A percentile compares a stretch with the other conserved stretches of the same genome.
Conservation (phyloP, 192 early-diverging fungal species). For the Coemansia sp. region DNA sequence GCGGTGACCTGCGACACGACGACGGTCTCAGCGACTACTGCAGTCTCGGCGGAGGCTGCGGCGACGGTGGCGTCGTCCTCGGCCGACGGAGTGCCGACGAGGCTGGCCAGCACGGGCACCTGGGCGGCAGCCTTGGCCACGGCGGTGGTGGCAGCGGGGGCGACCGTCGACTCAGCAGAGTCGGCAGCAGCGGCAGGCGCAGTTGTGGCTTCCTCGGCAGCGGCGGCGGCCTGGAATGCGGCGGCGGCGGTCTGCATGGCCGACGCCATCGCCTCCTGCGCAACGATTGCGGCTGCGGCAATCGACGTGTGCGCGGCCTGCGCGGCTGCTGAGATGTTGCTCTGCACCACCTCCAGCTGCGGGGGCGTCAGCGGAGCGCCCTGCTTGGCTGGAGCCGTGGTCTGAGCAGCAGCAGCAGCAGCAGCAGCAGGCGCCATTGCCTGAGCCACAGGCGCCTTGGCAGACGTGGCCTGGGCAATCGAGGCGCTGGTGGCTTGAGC, state of each 20-base stretch:
- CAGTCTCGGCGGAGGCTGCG: neutral
- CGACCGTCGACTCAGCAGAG: neutral
- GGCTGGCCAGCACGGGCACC: neutral
- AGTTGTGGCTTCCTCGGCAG: neutral
- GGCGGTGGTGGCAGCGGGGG: neutral
- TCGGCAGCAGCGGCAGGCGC: neutral
- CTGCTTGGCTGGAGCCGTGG: neutral
- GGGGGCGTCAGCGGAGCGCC: neutral
- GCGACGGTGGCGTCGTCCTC: neutral
- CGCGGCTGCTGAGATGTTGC: slow-evolving; percentile 8
- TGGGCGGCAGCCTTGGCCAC: neutral
- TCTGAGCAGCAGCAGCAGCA: neutral
- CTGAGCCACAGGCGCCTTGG: neutral
- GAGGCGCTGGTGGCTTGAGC: neutral
- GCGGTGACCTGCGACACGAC: neutral
- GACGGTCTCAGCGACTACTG: neutral
- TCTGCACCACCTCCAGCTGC: slow-evolving; percentile 8
- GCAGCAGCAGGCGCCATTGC: no score
- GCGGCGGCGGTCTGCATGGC: slow-evolving; percentile 16
- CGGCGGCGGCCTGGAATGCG: neutral
- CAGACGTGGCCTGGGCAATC: neutral
- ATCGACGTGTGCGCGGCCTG: slow-evolving; percentile 10
- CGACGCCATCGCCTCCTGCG: slow-evolving; percentile 15
- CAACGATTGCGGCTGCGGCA: slow-evolving; percentile 13
- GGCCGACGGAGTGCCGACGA: neutral